Base-by-base conservation (phyloP, 768 basidiomycete species). In the Leccinum uliginosum region DNA sequence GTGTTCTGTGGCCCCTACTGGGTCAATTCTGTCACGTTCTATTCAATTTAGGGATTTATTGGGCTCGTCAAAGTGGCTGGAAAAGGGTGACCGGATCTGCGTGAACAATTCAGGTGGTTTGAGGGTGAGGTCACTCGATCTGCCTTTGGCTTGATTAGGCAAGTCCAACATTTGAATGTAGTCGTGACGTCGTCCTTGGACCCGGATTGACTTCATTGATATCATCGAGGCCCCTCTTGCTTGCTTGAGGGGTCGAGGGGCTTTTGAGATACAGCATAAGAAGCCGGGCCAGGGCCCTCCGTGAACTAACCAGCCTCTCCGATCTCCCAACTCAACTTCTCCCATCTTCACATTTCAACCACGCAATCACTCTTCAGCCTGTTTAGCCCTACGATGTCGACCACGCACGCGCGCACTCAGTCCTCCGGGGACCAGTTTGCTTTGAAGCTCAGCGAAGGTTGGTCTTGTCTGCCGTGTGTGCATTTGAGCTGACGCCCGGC, bases 381-480 rank as follows among this genome's bases (percentile, higher is more conserved):
- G 9, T 63, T 57, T n/a, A 23, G 14, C 0, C 15, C 34, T 9
- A 57, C 5, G 1, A 68, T 68, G 67, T 51, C 60, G 1, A 4
- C 55, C 1, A 0, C 8, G 0, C 3, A 49, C 3, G 9, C 46
- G 6, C n/a, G 38, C 44, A 24, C 23, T 14, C 15, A 24, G 17
- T 8, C 12, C 23, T 45, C 44, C 24, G 15, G 24, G 17, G 4
- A 17, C 11, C 17, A n/a, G 21, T 67, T 62, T 53, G 6, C 12
- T 3, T 45, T 74, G 56, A 63, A 62, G 14, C 64, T 77, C 9
- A n/a, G 19, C 10, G 8, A 56, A 1, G 72, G 76, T 77, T 29
- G 23, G 72, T 62, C 3, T 40, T 10, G 17, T 40, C 10, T 10
- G 4, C 46, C 10, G 5, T 5, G n/a, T 9, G 44, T 21, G 23